Evolutionary conservation across 169 alveolate genomes (phyloP).

Genomic region (Cyclospora cayetanensis): DNA sequence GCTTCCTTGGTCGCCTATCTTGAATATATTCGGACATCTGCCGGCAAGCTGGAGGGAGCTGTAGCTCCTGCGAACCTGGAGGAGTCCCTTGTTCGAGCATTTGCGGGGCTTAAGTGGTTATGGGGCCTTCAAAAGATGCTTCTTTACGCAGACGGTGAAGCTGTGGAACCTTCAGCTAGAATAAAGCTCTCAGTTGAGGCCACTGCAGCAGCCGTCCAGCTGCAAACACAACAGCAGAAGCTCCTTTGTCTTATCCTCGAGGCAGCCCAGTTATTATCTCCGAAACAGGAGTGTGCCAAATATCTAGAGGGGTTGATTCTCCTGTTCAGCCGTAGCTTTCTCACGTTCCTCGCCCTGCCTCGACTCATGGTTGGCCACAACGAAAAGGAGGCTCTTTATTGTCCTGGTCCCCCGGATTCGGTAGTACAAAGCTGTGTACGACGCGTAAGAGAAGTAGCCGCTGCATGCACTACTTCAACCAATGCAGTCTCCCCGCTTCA

Average conservation of each 20-base stretch:
- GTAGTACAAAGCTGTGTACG: background rate
- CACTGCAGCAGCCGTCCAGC: conserved; percentile 19
- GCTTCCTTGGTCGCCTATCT: background rate
- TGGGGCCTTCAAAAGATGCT: conserved; percentile 39
- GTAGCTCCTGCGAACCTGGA: background rate
- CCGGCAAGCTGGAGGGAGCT: background rate
- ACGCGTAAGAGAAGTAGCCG: conserved; percentile 35
- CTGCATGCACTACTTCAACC: background rate
- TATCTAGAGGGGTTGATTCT: background rate
- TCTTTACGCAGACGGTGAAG: background rate
- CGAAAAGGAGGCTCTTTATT: background rate
- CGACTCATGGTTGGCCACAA: background rate
- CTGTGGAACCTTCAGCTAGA: background rate
- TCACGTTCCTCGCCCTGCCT: conserved; percentile 31
- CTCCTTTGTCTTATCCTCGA: background rate
- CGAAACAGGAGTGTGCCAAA: background rate
- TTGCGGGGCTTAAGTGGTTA: conserved; percentile 23
- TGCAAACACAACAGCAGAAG: conserved; percentile 27
- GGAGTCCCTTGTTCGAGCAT: background rate
- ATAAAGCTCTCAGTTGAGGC: background rate
- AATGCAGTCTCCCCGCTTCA: background rate
- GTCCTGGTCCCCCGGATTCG: conserved; percentile 13
- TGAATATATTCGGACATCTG: background rate
- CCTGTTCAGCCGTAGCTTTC: conserved; percentile 25
- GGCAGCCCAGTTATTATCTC: background rate